These are phyloP conservation scores for Pneumocystis jirovecii DNA, from an alignment of 1,139 yeast species.

Conservation along the genomic window DNA sequence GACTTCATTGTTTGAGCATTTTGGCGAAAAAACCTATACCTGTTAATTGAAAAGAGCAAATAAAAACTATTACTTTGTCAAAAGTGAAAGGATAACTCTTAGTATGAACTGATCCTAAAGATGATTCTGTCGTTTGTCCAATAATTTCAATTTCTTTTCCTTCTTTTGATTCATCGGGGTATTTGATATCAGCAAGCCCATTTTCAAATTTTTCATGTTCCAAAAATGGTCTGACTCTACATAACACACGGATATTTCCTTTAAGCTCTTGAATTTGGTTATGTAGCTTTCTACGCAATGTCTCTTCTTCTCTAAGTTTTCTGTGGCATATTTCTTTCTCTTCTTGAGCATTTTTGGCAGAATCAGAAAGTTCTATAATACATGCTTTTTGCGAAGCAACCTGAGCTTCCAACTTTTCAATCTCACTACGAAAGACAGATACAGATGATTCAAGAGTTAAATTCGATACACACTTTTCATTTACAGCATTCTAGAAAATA, in stretches of 20 bases:
- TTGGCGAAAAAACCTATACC: conserved; percentile 44
- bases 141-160: conserved; percentile 30
- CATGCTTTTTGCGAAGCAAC: conserved; percentile 11
- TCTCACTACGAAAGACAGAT: conserved; percentile 8
- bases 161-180: conserved; percentile 41
- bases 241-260: conserved; percentile 84
- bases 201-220: conserved; percentile 18
- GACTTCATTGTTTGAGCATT: conserved; percentile 41
- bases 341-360: conserved; percentile 2
- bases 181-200: conserved; percentile 27
- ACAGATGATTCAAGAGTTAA: conserved; percentile 13
- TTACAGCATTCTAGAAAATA: conserved; percentile 9
- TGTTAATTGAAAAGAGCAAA: background rate
- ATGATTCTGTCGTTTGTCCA: conserved; percentile 19
- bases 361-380: conserved; percentile 4
- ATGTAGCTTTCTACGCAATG: conserved; percentile 50
- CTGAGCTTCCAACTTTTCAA: conserved; percentile 15
- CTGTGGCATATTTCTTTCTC: conserved; percentile 15
- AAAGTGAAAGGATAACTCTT: conserved; percentile 42
- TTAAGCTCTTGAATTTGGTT: conserved; percentile 68
- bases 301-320: conserved; percentile 31
- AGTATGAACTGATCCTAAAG: conserved; percentile 18
- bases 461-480: conserved; percentile 14
- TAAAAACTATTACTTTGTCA: conserved; percentile 29
- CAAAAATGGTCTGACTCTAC: conserved; percentile 58